phyloP scores from a whole-genome alignment of 441 rosid genomes.

The Populus hybrid region DNA sequence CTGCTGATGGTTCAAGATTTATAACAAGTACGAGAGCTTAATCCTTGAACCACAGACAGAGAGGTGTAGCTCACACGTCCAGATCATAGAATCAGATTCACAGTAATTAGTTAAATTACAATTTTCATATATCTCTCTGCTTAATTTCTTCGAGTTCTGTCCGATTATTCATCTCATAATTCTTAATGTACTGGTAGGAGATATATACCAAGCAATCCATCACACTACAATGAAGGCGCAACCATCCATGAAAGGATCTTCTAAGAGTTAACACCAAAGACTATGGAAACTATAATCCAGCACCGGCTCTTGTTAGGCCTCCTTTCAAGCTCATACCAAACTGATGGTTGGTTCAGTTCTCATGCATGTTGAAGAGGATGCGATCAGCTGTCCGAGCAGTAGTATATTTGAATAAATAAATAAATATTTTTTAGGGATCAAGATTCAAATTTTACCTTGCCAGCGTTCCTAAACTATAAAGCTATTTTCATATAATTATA shows the following conservation, averaged over 20 bases:
- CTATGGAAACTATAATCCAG: constrained; percentile 69
- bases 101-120: not conserved
- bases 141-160: not conserved
- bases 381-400: not conserved
- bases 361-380: not conserved
- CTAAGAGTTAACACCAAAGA: constrained; percentile 55
- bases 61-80: not conserved
- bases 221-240: constrained; percentile 13
- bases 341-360: constrained; percentile 24
- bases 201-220: constrained; percentile 1
- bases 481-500: not conserved
- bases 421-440: too few species aligned
- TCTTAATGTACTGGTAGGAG: constrained; percentile 11
- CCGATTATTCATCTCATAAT: not conserved
- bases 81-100: not conserved
- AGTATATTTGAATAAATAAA: not conserved
- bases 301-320: constrained; percentile 75
- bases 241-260: constrained; percentile 59
- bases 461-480: too few species aligned
- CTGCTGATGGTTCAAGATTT: not conserved
- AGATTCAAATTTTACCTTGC: not conserved
- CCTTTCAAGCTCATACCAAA: constrained; percentile 97
- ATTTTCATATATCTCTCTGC: not conserved
- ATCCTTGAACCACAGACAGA: not conserved
- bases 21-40: not conserved